Evolutionary conservation across 2,329 filamentous ascomycete species (phyloP).

Genomic region (Aspergillus sp.): DNA sequence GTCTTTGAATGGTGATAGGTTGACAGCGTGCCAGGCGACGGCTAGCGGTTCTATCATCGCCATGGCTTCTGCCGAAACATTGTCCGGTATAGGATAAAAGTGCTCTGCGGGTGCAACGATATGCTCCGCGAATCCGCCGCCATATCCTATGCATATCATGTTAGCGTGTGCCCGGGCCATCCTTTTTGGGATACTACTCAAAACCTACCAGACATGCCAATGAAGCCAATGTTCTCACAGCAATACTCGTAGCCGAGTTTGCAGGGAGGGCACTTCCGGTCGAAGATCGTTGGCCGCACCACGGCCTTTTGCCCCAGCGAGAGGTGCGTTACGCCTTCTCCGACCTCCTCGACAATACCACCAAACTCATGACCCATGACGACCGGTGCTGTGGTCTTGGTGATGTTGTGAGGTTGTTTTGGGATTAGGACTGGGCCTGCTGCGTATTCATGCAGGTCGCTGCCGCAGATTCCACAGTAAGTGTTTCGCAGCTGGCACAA

Average conservation of each 20-base stretch:
- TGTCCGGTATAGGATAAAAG: constrained; percentile 26
- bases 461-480: constrained; percentile 38
- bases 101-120: constrained; percentile 27
- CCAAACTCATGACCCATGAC: constrained; percentile 67
- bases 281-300: constrained; percentile 54
- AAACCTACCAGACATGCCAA: constrained; percentile 46
- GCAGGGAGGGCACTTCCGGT: constrained; percentile 40
- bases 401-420: constrained; percentile 56
- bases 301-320: constrained; percentile 45
- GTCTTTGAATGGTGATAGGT: constrained; percentile 46
- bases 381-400: constrained; percentile 57
- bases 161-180: not conserved
- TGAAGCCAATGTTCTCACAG: constrained; percentile 58
- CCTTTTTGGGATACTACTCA: not conserved
- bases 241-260: constrained; percentile 60
- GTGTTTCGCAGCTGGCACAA: constrained; percentile 26
- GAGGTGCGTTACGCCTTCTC: constrained; percentile 52
- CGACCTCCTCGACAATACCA: constrained; percentile 61
- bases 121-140: constrained; percentile 29
- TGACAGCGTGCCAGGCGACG: constrained; percentile 65
- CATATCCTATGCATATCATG: constrained; percentile 19
- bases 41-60: constrained; percentile 64
- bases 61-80: constrained; percentile 44
- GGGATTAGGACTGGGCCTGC: constrained; percentile 52
- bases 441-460: constrained; percentile 54